Conservation (phyloP, 371 early-diverging fungal species). For the Mortierella sp. region DNA sequence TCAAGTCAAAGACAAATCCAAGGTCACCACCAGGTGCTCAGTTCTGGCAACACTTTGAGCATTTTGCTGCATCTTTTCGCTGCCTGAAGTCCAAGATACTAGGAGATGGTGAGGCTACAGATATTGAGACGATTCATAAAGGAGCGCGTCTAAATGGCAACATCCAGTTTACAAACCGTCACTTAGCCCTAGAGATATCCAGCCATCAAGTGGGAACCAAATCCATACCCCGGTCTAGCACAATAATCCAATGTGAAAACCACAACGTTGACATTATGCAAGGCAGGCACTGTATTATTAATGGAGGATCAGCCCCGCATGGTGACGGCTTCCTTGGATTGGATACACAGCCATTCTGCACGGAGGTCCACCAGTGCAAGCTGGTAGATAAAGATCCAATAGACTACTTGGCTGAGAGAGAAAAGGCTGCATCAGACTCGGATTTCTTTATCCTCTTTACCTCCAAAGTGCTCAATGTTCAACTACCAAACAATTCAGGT, state of each 20-base stretch:
- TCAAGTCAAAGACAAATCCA: conserved; percentile 28
- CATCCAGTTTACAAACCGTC: conserved; percentile 45
- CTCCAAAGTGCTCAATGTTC: conserved; percentile 17
- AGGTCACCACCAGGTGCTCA: conserved; percentile 38
- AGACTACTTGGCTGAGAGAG: conserved; percentile 28
- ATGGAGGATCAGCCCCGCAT: conserved; percentile 31
- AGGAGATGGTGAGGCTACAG: conserved; percentile 30
- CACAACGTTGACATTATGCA: conserved; percentile 10
- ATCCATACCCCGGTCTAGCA: not conserved
- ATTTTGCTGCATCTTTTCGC: conserved; percentile 47
- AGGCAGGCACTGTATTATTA: conserved; percentile 40
- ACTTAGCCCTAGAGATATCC: conserved; percentile 30
- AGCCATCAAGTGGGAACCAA: conserved; percentile 32
- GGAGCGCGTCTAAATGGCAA: conserved; percentile 50
- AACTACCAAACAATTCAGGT: conserved; percentile 43
- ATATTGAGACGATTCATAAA: conserved; percentile 31
- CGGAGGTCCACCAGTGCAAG: conserved; percentile 49
- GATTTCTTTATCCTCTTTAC: conserved; percentile 55
- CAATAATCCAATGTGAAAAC: conserved; percentile 27
- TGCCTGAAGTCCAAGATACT: conserved; percentile 39
- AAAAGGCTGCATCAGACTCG: conserved; percentile 34
- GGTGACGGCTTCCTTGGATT: conserved; percentile 43
- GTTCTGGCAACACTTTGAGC: conserved; percentile 50
- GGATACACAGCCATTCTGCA: conserved; percentile 29
- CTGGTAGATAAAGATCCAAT: conserved; percentile 13